Conservation (phyloP, 106 monocot species). For the Iris macrosiphon region DNA sequence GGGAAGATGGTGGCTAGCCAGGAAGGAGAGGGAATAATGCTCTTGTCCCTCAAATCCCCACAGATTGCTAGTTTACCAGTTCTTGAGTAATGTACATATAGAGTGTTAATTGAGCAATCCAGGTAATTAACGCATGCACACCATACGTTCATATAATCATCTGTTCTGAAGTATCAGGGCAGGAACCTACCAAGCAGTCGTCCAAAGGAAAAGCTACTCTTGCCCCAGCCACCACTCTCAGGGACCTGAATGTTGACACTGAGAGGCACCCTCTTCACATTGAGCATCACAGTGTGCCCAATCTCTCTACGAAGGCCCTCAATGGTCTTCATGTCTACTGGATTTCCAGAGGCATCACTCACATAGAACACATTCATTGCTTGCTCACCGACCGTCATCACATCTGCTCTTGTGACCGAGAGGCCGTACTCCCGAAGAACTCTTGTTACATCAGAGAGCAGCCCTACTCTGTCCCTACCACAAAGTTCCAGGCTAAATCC, state of each 20-base stretch:
- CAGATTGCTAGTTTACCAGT: too few relatives aligned
- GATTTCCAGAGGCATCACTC: slow-evolving; percentile 65
- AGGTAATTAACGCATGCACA: too few relatives aligned
- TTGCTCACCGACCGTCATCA: slow-evolving; percentile 56
- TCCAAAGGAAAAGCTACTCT: slow-evolving; percentile 62
- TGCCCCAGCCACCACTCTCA: slow-evolving; percentile 33
- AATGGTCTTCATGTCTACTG: slow-evolving; percentile 58
- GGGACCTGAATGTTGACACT: slow-evolving; percentile 25
- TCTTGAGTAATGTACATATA: too few relatives aligned
- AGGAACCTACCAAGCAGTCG: slow-evolving; percentile 50
- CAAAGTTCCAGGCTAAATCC: slow-evolving; percentile 83
- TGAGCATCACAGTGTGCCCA: slow-evolving; percentile 79
- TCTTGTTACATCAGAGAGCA: slow-evolving; percentile 90
- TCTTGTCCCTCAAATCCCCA: too few relatives aligned
- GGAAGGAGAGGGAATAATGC: too few relatives aligned
- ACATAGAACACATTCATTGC: slow-evolving; percentile 86
- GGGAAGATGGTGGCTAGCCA: too few relatives aligned
- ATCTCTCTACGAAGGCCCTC: slow-evolving; percentile 67
- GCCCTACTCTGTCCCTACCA: slow-evolving; percentile 73
- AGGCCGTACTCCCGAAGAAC: slow-evolving; percentile 81
- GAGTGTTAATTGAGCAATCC: too few relatives aligned
- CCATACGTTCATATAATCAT: too few relatives aligned
- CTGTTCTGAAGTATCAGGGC: too few relatives aligned
- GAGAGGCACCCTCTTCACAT: slow-evolving; percentile 56
- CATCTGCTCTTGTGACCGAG: slow-evolving; percentile 70